Percentiles rank a stretch among this genome's conserved stretches.
Conservation (phyloP, 306 rosid species). For the Glycine tomentella region DNA sequence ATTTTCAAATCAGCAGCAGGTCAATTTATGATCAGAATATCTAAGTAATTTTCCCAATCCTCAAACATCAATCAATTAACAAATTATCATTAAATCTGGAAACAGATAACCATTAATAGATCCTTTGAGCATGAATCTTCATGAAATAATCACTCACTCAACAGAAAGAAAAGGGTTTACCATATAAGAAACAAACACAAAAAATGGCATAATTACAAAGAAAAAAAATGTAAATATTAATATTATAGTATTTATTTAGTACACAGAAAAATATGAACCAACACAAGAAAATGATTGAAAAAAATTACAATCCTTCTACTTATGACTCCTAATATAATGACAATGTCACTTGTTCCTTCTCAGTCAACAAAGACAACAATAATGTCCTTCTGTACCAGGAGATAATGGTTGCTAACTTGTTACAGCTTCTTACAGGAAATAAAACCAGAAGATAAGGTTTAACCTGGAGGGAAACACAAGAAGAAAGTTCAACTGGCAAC, state of each 20-base stretch:
- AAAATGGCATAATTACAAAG: slow-evolving; percentile 1
- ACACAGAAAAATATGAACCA: slow-evolving; percentile 23
- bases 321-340: slow-evolving; percentile 5
- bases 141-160: slow-evolving; percentile 12
- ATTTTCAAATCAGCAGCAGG: slow-evolving; percentile 40
- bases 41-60: slow-evolving; percentile 33
- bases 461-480: slow-evolving; percentile 81
- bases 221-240: slow-evolving; percentile 17
- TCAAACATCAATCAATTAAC: slow-evolving; percentile 26
- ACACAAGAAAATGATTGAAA: slow-evolving; percentile 19
- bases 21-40: slow-evolving; percentile 36
- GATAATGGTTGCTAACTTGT: slow-evolving; percentile 10
- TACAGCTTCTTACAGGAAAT: slow-evolving; percentile 29
- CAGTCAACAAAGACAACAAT: not conserved
- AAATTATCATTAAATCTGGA: slow-evolving; percentile 26
- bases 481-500: slow-evolving; percentile 84
- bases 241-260: not conserved
- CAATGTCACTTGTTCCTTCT: not conserved
- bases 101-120: slow-evolving; percentile 29
- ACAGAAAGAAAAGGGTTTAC: slow-evolving; percentile 29
- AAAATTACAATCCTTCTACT: not conserved
- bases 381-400: slow-evolving; percentile 3
- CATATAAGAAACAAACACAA: slow-evolving; percentile 13
- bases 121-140: slow-evolving; percentile 18
- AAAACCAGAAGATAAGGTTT: slow-evolving; percentile 41